Base-by-base conservation (phyloP, 2,329 filamentous ascomycete genomes). In the Pseudogymnoascus sp. region DNA sequence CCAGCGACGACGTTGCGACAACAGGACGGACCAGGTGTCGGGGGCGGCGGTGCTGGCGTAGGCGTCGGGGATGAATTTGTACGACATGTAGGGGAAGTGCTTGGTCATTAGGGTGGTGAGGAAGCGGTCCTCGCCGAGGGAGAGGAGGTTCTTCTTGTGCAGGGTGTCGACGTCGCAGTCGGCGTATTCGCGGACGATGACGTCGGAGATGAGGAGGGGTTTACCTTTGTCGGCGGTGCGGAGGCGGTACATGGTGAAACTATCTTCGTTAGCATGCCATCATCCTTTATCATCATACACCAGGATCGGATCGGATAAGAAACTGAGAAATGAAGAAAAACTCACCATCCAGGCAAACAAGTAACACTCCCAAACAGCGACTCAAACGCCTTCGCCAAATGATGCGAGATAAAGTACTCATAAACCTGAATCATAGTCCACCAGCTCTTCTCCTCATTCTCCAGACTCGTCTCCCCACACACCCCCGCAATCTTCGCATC, bases 371-470 rank as follows among this genome's bases (percentile, higher is more conserved):
- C 95, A 73, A 99, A 99, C 66, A 99, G 85, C 66, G 92, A 97
- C 75, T 99, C 95, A 73, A 99, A 99, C 66, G 95, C 91, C 80
- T 99, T 99, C 62, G 95, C 83, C 75, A 99, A 79, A 77, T 99
- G 90, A 81, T 99, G 95, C 31, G 95, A 97, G 73, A 99, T 99
- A 76, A 93, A 99, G 81, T 99, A 99, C 76, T 99, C 95, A 78
- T 99, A 99, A 68, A 99, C 95, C 76, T 99, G 95, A 72, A 99
- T 99, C 95, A 99, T 99, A 11, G 95, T 99, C 91, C 91, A 96
- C 92, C 93, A 97, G 71, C 88, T 93, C 69, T 88, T 84, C 71
- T 97, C 91, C 75, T 97, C 93, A 72, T 99, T 99, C 74, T 97
- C 90, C 71, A 99, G 81, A 75, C 88, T 95, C 1, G 95, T 99